Base-by-base conservation (phyloP, 1,284 basidiomycete genomes). In the Schizopora paradoxa region DNA sequence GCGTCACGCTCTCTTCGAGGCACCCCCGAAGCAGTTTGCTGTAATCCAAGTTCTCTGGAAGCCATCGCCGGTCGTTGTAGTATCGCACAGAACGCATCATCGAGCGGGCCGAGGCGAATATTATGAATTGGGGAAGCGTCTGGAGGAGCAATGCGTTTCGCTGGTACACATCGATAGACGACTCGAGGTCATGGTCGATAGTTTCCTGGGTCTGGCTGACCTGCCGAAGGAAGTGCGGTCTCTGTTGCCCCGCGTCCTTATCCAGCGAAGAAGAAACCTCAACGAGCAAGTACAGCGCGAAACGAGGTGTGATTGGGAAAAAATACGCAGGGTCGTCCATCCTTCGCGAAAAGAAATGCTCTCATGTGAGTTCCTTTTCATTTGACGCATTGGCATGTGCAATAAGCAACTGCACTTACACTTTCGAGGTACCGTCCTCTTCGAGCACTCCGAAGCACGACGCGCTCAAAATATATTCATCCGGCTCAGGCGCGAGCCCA, bases 71-170 rank as follows among this genome's bases (percentile, higher is more conserved):
- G 72, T 23, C 68, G 34, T 38, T 39, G 42, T 47, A 44, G 41
- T 48, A 51, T 29, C 40, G 46, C 37, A 51, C 28, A 0, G 76
- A 73, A 29, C 70, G 67, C 5, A 71, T 66, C 40, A 77, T 61
- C 3, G 75, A 70, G 23, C 65, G 64, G 43, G 78, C 67, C 22
- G 71, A 73, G 29, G 67, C 69, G 56, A 79, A 79, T 52, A 73
- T 73, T 14, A 79, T 61, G 19, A 53, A 59, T 0, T 49, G 29
- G 0, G 74, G 74, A 51, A 73, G 69, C 3, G 68, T 70, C 51
- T 74, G 75, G 11, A 79, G 68, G 36, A 78, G 62, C 57, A 74
- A 70, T 4, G 75, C 68, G 43, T 79, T 79, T 18, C 77, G 72
- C 25, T 79, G 62, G 53, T 77, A 73, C 11, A 69, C 60, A 56